Percentiles rank a stretch among this genome's conserved stretches.
phyloP scores from a whole-genome alignment of 306 rosid genomes.

The Rosa chinensis region DNA sequence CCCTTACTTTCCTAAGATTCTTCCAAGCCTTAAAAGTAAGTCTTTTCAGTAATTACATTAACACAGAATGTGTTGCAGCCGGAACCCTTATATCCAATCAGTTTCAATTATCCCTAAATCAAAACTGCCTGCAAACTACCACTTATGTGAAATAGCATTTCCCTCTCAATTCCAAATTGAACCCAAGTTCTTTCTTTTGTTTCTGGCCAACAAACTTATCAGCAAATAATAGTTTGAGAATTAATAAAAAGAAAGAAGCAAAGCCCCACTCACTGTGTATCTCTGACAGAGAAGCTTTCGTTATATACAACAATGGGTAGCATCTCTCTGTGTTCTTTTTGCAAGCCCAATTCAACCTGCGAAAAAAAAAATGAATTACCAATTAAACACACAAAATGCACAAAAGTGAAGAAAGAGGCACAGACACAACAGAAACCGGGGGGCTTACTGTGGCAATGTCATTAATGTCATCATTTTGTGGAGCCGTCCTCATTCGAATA shows the following conservation, averaged over 20 bases:
- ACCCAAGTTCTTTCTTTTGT: not conserved
- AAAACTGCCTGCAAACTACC: not conserved
- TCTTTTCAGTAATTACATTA: not conserved
- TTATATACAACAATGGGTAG: constrained; percentile 71
- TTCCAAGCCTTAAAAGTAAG: not conserved
- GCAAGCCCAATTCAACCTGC: constrained; percentile 62
- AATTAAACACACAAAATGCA: not conserved
- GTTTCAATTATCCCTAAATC: not conserved
- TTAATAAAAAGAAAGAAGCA: not conserved
- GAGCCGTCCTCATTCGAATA: constrained; percentile 43
- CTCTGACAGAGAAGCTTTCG: constrained; percentile 76
- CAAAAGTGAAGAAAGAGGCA: not conserved
- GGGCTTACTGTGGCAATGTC: constrained; percentile 40
- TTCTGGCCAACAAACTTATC: not conserved
- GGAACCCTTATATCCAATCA: too few species aligned
- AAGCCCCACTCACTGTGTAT: constrained; percentile 61
- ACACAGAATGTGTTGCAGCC: not conserved
- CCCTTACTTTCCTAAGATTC: not conserved
- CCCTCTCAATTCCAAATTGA: not conserved
- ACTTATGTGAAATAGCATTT: not conserved
- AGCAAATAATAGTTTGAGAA: not conserved
- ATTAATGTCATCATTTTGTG: not conserved
- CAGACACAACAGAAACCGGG: not conserved
- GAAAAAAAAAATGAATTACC: not conserved
- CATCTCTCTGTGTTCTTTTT: constrained; percentile 81